Percentiles rank a stretch among this genome's conserved stretches.
Evolutionary conservation across 768 basidiomycete species (phyloP).

Genomic region (Sporobolomyces pararoseus): DNA sequence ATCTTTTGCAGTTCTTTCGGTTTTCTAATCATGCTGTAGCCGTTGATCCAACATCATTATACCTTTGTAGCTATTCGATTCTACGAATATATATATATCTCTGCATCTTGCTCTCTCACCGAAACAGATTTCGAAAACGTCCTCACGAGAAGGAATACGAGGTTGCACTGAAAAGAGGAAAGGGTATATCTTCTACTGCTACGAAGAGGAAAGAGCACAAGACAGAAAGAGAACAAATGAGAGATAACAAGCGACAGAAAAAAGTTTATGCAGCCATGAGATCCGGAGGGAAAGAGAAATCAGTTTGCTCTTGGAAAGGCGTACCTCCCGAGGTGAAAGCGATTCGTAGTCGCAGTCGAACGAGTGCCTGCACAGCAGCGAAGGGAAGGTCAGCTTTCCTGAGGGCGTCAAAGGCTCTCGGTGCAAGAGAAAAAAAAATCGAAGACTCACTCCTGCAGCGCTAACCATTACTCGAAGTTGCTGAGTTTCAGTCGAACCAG

Average conservation of each 20-base stretch:
- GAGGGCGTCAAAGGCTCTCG: neutral
- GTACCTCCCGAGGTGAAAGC: slow-evolving; percentile 68
- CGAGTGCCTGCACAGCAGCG: slow-evolving; percentile 63
- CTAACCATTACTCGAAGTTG: slow-evolving; percentile 74
- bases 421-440: slow-evolving; percentile 4
- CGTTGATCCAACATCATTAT: too few relatives aligned
- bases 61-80: neutral
- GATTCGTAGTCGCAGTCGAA: slow-evolving; percentile 82
- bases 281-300: slow-evolving; percentile 59
- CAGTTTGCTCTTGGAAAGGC: slow-evolving; percentile 81
- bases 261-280: slow-evolving; percentile 25
- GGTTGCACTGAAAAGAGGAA: too few relatives aligned
- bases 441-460: slow-evolving; percentile 63
- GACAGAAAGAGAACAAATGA: neutral
- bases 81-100: neutral
- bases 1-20: too few relatives aligned
- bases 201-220: too few relatives aligned
- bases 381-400: too few relatives aligned
- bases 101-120: neutral
- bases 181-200: too few relatives aligned
- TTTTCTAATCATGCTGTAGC: too few relatives aligned
- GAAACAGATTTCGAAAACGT: neutral
- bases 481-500: slow-evolving; percentile 82
- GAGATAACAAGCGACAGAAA: neutral
- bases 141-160: too few relatives aligned